Evolutionary conservation across 2,329 filamentous ascomycete genomes (phyloP), one percentile per base, ranked within the genome.

Genomic region (Calonectria montana): DNA sequence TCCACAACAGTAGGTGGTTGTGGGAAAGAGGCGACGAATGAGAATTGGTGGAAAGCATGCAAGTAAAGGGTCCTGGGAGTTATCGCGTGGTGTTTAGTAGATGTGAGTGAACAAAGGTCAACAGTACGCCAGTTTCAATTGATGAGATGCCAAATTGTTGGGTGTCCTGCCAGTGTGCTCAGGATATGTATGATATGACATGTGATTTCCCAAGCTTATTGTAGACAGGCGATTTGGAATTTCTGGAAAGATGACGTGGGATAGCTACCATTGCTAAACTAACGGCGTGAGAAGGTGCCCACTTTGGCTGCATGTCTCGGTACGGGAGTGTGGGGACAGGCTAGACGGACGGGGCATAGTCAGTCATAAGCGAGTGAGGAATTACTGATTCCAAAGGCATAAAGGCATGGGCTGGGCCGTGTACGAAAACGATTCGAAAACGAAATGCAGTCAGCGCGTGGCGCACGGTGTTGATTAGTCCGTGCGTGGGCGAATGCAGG

Each of bases 281-380:
- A 4, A 13, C 18, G 29, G 31, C 31, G 31, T 10, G 31, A 35
- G 23, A n/a, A n/a, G 31, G 47, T 23, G 48, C 47, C 65, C 50
- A 69, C 59, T 57, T 23, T 25, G 57, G 37, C 50, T 39, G 67
- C 67, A 70, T 70, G 68, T 70, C 68, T 67, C 65, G 41, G 29
- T 55, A 41, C 37, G 55, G 63, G 65, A 43, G 29, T 61, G 53
- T 53, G 50, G 50, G 50, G 50, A 37, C 50, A 55, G 50, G 18
- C 50, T 55, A 55, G 35, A 23, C 50, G 3, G n/a, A 59, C n/a
- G 50, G 37, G 41, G 61, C 31, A 35, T 35, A 12, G 31, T 10
- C 13, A 35, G 31, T 16, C 37, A 15, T 27, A 27, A 4, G 47
- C 59, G 59, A 43, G 21, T 48, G 29, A 41, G 59, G 59, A 29